phyloP scores from a whole-genome alignment of 2,329 filamentous ascomycete species.

The Purpureocillium takamizusanense region DNA sequence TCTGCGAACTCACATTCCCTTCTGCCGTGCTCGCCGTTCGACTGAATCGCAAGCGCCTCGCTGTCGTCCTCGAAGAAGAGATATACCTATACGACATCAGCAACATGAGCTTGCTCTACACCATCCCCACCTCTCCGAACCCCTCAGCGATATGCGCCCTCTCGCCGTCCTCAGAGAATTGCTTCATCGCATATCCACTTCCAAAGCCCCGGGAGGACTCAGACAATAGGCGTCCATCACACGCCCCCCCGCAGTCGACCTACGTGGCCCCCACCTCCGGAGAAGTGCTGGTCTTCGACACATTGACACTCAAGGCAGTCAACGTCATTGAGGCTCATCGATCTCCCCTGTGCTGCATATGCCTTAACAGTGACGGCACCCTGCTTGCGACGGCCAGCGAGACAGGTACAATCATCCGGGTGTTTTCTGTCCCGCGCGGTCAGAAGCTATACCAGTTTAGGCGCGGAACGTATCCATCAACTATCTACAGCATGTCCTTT shows the following conservation, averaged over 20 bases:
- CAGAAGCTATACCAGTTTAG: slow-evolving; percentile 95
- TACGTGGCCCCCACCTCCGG: slow-evolving; percentile 80
- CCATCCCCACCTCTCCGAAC: slow-evolving; percentile 90
- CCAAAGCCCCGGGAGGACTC: slow-evolving; percentile 61
- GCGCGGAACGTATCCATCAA: slow-evolving; percentile 86
- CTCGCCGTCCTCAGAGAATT: slow-evolving; percentile 90
- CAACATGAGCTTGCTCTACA: slow-evolving; percentile 92
- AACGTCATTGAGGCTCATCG: slow-evolving; percentile 95
- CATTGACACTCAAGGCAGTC: slow-evolving; percentile 78
- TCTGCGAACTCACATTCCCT: slow-evolving; percentile 97
- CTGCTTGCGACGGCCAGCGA: slow-evolving; percentile 90
- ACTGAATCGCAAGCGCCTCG: slow-evolving; percentile 86
- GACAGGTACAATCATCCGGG: slow-evolving; percentile 93
- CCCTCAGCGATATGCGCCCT: slow-evolving; percentile 84
- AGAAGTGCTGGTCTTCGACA: slow-evolving; percentile 88
- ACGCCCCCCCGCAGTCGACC: slow-evolving; percentile 72
- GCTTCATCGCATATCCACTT: slow-evolving; percentile 88
- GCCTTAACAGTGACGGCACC: slow-evolving; percentile 86
- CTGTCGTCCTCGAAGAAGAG: slow-evolving; percentile 88
- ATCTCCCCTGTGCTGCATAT: slow-evolving; percentile 81
- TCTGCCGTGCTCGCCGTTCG: slow-evolving; percentile 92
- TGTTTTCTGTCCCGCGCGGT: slow-evolving; percentile 85
- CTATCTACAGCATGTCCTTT: slow-evolving; percentile 98
- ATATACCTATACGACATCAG: slow-evolving; percentile 98
- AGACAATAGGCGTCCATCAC: slow-evolving; percentile 55